phyloP scores from a whole-genome alignment of 2,329 filamentous ascomycete genomes.

The Parastagonospora nodorum region DNA sequence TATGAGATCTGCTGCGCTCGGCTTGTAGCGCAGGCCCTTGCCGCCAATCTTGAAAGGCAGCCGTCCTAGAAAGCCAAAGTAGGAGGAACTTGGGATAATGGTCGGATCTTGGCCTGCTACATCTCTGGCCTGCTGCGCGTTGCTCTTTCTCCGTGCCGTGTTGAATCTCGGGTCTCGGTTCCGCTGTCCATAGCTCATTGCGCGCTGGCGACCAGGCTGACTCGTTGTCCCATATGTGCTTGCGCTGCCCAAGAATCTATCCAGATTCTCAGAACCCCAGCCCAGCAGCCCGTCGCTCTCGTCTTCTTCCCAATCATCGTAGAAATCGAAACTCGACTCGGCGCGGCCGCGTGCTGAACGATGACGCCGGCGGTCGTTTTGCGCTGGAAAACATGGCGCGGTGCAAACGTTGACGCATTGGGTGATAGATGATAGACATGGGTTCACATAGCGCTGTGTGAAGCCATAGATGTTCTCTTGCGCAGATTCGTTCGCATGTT shows the following conservation, averaged over 20 bases:
- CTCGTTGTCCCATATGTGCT: constrained; percentile 56
- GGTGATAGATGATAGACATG: constrained; percentile 73
- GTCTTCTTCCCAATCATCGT: constrained; percentile 90
- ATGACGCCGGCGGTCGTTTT: constrained; percentile 77
- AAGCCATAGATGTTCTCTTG: constrained; percentile 90
- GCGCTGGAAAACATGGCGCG: constrained; percentile 71
- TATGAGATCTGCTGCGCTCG: constrained; percentile 86
- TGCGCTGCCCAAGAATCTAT: constrained; percentile 76
- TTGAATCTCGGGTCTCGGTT: constrained; percentile 48
- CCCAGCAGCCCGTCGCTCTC: constrained; percentile 68
- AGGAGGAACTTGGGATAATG: constrained; percentile 85
- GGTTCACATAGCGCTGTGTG: constrained; percentile 80
- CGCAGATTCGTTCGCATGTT: constrained; percentile 88
- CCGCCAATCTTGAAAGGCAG: constrained; percentile 85
- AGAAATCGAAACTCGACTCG: constrained; percentile 93
- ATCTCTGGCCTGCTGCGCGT: constrained; percentile 52
- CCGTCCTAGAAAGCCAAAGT: constrained; percentile 81
- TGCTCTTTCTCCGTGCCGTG: constrained; percentile 58
- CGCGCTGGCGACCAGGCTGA: constrained; percentile 72
- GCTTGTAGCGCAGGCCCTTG: constrained; percentile 80
- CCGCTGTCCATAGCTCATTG: constrained; percentile 88
- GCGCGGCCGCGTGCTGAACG: constrained; percentile 65
- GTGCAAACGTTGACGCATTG: constrained; percentile 72
- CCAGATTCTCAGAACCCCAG: constrained; percentile 84
- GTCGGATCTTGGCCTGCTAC: constrained; percentile 69